Evolutionary conservation across 441 rosid genomes (phyloP), one percentile per base, ranked within the genome.

Genomic region (Corymbia citriodora): DNA sequence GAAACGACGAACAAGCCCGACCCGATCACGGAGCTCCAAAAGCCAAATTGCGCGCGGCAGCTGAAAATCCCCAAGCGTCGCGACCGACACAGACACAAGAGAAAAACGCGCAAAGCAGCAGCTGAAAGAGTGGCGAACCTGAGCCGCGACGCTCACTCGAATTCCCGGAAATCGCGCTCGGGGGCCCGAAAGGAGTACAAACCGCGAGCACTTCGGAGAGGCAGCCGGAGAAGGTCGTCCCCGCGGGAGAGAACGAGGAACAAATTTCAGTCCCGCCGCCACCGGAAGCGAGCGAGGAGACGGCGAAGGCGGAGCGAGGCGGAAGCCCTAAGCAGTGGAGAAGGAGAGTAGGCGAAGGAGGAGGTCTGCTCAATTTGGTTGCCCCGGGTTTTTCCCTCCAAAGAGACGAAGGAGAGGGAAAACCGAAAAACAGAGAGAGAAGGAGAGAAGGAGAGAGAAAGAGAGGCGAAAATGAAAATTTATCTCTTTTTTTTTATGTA

Each of bases 371-470:
- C n/a, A 48, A 55, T 70, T 87, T 49, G 57, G 87, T 87, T 87
- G 25, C 65, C 59, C n/a, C 87, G 57, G 81, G 68, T 68, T 91
- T 92, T 95, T 95, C 96, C 96, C 96, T 93, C 96, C 96, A 94
- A 94, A 88, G 92, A 91, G 72, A 88, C 70, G 89, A 92, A 90
- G 93, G 90, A 94, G 95, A 92, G 96, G 97, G 96, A 94, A 96
- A 94, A 82, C 36, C 31, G 93, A 63, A 92, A 90, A 92, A 90
- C 27, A 36, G 25, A 70, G 79, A 0, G 79, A 8, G 40, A n/a
- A 33, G 7, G 36, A 13, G 74, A 4, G 74, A 16, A 11, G 9
- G 79, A 23, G 7, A 33, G 25, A 36, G 10, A 65, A 36, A n/a
- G 36, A 15, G 10, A 36, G 79, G 18, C 40, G 40, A 19, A 31